A percentile compares a stretch with the other conserved stretches of the same genome.
Evolutionary conservation across 2,329 filamentous ascomycete species (phyloP).

Genomic region (Neofusicoccum cordaticola): DNA sequence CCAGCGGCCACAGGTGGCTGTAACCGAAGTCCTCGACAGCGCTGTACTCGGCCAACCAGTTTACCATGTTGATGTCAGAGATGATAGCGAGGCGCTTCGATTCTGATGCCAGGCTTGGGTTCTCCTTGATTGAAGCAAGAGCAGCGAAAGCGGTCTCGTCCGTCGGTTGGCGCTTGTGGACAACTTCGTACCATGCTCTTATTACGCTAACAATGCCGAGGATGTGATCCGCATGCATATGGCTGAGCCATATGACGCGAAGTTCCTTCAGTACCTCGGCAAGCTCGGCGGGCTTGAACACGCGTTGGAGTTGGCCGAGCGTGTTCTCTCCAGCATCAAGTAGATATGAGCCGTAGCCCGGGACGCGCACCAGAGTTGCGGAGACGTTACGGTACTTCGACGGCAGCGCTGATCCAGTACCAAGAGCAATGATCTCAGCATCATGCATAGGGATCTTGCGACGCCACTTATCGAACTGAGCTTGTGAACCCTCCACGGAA

Average conservation of each 20-base stretch:
- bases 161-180: slow-evolving; percentile 41
- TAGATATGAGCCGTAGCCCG: slow-evolving; percentile 81
- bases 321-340: slow-evolving; percentile 93
- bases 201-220: slow-evolving; percentile 81
- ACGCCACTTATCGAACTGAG: slow-evolving; percentile 54
- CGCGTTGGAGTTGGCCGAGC: slow-evolving; percentile 76
- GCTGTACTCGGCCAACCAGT: slow-evolving; percentile 77
- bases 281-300: slow-evolving; percentile 65
- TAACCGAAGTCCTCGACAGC: slow-evolving; percentile 75
- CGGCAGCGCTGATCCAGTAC: slow-evolving; percentile 85
- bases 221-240: slow-evolving; percentile 95
- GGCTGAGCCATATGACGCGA: slow-evolving; percentile 85
- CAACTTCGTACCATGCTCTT: slow-evolving; percentile 70
- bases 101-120: slow-evolving; percentile 18
- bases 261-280: slow-evolving; percentile 73
- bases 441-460: slow-evolving; percentile 70
- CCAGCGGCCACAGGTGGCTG: slow-evolving; percentile 54
- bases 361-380: slow-evolving; percentile 77
- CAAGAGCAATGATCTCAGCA: slow-evolving; percentile 79
- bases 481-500: slow-evolving; percentile 35
- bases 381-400: slow-evolving; percentile 97
- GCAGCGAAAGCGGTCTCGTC: slow-evolving; percentile 19
- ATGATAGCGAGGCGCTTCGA: slow-evolving; percentile 58
- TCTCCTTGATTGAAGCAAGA: slow-evolving; percentile 33
- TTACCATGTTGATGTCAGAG: slow-evolving; percentile 67